These are phyloP conservation scores for Phaffia tasmanica DNA, from an alignment of 768 basidiomycete genomes.

Conservation along the genomic window DNA sequence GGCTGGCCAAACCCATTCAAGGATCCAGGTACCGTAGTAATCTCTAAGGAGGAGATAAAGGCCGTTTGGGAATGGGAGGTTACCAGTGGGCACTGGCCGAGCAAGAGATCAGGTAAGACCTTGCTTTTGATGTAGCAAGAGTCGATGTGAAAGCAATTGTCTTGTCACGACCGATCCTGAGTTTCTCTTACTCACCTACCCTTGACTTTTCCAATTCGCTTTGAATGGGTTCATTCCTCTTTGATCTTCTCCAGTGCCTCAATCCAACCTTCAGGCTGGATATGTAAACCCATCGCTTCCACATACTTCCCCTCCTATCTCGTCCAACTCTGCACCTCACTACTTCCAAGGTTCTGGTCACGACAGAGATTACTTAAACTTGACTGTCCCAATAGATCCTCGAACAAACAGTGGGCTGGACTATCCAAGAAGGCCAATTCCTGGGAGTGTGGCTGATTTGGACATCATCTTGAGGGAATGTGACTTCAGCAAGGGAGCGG, in stretches of 20 bases:
- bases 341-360: slow-evolving; percentile 62
- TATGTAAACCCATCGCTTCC: slow-evolving; percentile 37
- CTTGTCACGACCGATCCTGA: background rate
- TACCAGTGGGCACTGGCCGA: slow-evolving; percentile 85
- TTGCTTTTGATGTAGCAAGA: background rate
- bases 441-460: slow-evolving; percentile 75
- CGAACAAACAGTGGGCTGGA: slow-evolving; percentile 39
- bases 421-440: slow-evolving; percentile 76
- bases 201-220: background rate
- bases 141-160: slow-evolving; percentile 27
- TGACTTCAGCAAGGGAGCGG: slow-evolving; percentile 60
- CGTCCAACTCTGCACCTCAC: slow-evolving; percentile 41
- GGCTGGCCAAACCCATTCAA: slow-evolving; percentile 31
- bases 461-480: slow-evolving; percentile 88
- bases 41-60: slow-evolving; percentile 54
- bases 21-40: slow-evolving; percentile 37
- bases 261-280: slow-evolving; percentile 31
- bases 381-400: slow-evolving; percentile 47
- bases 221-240: background rate
- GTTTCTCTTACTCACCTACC: slow-evolving; percentile 1
- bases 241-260: slow-evolving; percentile 30
- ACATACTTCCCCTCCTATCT: slow-evolving; percentile 31
- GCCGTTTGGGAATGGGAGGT: slow-evolving; percentile 96
- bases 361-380: slow-evolving; percentile 63
- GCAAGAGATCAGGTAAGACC: slow-evolving; percentile 56